Evolutionary conservation across 2,329 filamentous ascomycete genomes (phyloP), one percentile per base, ranked within the genome.

Genomic region (Alternaria sp.): DNA sequence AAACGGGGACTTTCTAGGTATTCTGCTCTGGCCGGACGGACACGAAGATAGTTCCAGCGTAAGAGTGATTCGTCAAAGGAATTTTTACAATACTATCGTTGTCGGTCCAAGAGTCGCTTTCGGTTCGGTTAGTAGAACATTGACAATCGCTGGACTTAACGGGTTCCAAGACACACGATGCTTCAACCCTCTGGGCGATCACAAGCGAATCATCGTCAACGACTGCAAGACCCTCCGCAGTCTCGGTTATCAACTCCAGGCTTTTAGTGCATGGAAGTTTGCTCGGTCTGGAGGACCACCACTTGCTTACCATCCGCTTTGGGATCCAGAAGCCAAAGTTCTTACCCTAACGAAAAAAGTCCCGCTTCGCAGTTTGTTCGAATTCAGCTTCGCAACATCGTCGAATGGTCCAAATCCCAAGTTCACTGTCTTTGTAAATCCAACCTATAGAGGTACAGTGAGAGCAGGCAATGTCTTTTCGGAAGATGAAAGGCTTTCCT

Each of bases 281-380:
- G 25, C 2, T 33, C 23, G n/a, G n/a, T n/a, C n/a, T n/a, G 33
- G 33, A 41, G 5, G 5, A 41, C 9, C 15, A 41, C 15, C 4
- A 41, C 15, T 10, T 9, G 37, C 9, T 41, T 41, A 41, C n/a
- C 25, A 20, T 7, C 15, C 46, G n/a, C 11, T 18, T 12, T 49
- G 23, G 46, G 25, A 49, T 7, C 5, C 25, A 12, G 10, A 18
- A 20, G 9, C 23, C 9, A 49, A 28, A n/a, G 4, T 49, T 18
- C 25, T 20, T 28, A 49, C 46, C 5, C 3, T 26, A 4, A 7
- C 2, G 12, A 0, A 1, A 3, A 0, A 10, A 15, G 21, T 14
- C 4, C 14, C 11, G 21, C 28, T 18, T 28, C 3, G 5, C 10
- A 26, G 12, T 6, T 1, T 49, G 7, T 18, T 28, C 7, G 25